These are phyloP conservation scores for Geotrichum carabidarum DNA, from an alignment of 1,139 yeast species.

Conservation along the genomic window DNA sequence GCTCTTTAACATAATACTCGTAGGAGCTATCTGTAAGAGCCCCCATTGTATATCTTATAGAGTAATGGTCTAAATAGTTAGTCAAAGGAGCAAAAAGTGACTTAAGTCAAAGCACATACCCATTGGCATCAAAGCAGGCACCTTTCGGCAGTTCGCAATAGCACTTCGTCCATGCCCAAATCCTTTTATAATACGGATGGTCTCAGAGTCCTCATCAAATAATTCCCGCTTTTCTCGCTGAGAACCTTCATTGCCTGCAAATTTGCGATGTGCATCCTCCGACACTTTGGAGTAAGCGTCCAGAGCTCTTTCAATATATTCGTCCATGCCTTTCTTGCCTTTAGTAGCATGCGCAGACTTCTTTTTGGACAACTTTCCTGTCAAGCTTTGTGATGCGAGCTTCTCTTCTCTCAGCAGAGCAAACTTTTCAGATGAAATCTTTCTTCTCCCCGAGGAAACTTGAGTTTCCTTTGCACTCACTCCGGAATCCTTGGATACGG, in stretches of 20 bases:
- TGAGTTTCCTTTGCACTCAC: too few relatives aligned
- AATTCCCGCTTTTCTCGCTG: background rate
- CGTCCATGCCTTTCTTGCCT: too few relatives aligned
- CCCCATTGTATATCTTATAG: slow-evolving; percentile 39
- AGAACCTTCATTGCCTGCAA: background rate
- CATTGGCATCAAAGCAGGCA: background rate
- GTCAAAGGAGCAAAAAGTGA: background rate
- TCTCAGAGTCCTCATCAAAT: background rate
- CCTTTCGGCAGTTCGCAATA: background rate
- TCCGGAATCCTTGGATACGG: too few relatives aligned
- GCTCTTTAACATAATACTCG: slow-evolving; percentile 62
- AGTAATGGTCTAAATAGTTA: background rate
- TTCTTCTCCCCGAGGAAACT: too few relatives aligned
- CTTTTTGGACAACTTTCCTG: too few relatives aligned
- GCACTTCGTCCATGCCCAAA: background rate
- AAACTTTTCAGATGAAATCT: too few relatives aligned
- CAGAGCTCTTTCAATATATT: too few relatives aligned
- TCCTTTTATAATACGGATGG: background rate
- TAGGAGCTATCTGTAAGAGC: slow-evolving; percentile 66
- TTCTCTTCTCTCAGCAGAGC: too few relatives aligned
- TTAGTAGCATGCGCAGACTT: too few relatives aligned
- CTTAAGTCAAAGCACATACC: background rate
- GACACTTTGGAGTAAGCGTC: too few relatives aligned
- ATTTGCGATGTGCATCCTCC: too few relatives aligned
- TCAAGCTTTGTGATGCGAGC: too few relatives aligned